Conservation (phyloP, 768 basidiomycete species). For the Leccinellum rugosiceps region DNA sequence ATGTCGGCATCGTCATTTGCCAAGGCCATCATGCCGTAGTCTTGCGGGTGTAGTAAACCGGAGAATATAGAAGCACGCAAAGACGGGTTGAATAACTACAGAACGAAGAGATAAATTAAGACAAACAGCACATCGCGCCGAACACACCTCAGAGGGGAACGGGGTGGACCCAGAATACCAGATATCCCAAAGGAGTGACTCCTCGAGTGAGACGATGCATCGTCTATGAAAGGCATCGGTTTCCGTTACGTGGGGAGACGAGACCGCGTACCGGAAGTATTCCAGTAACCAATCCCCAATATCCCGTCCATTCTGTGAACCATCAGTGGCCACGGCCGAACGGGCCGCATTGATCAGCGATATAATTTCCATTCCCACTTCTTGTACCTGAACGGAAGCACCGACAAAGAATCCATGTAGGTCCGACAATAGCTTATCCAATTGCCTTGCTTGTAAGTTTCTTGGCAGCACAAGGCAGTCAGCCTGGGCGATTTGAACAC, state of each 20-base stretch:
- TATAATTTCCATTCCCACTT: constrained; percentile 33
- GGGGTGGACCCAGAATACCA: constrained; percentile 69
- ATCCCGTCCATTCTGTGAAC: constrained; percentile 17
- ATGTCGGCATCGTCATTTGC: constrained; percentile 9
- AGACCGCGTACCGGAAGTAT: constrained; percentile 45
- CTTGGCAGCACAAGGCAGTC: constrained; percentile 23
- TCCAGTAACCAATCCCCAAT: constrained; percentile 49
- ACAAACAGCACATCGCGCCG: background rate
- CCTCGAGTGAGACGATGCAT: constrained; percentile 46
- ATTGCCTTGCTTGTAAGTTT: constrained; percentile 38
- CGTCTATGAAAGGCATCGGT: constrained; percentile 32
- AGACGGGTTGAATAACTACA: constrained; percentile 67
- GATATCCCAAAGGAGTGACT: constrained; percentile 57
- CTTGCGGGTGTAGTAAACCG: constrained; percentile 58
- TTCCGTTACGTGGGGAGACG: background rate
- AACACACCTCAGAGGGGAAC: constrained; percentile 63
- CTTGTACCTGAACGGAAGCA: constrained; percentile 32
- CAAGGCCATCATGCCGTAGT: constrained; percentile 32
- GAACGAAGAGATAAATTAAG: background rate
- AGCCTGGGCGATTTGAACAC: constrained; percentile 8
- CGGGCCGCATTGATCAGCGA: constrained; percentile 24
- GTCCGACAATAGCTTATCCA: constrained; percentile 38
- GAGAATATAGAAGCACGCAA: constrained; percentile 57
- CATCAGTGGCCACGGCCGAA: constrained; percentile 13
- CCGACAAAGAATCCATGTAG: constrained; percentile 39